Evolutionary conservation across 345 rosid species (phyloP).

Genomic region (Trapa incisa): DNA sequence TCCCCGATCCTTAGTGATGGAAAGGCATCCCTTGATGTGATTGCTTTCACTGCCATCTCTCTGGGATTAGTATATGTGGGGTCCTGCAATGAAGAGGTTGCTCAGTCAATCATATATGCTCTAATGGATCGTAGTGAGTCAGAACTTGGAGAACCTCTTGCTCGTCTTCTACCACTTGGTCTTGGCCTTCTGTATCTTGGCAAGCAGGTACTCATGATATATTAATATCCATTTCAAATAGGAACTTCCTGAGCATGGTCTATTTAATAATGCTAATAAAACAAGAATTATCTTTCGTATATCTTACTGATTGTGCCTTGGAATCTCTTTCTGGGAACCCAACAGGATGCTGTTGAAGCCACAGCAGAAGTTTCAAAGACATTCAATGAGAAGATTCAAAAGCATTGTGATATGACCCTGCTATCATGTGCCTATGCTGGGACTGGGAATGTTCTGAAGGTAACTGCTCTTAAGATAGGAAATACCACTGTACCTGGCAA

Average conservation of each 20-base stretch:
- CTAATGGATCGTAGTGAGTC: conserved; percentile 77
- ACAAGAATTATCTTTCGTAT: background rate
- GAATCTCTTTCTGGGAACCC: conserved; percentile 2
- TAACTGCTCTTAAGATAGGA: conserved; percentile 15
- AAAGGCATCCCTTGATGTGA: conserved; percentile 66
- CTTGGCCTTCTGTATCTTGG: conserved; percentile 96
- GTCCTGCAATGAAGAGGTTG: conserved; percentile 93
- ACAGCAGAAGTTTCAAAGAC: conserved; percentile 94
- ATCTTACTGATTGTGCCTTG: background rate
- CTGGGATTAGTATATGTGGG: conserved; percentile 89
- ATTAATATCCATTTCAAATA: background rate
- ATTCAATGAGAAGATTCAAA: conserved; percentile 80
- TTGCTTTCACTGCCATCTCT: conserved; percentile 76
- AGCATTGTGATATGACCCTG: conserved; percentile 80
- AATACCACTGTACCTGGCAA: background rate
- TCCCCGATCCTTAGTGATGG: conserved; percentile 59
- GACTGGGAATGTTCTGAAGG: conserved; percentile 97
- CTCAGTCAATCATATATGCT: conserved; percentile 77
- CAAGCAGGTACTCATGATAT: conserved; percentile 53
- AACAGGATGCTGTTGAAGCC: conserved; percentile 84
- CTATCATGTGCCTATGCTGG: conserved; percentile 98
- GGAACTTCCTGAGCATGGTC: background rate
- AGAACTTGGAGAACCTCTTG: conserved; percentile 73
- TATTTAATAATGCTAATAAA: background rate
- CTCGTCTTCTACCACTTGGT: conserved; percentile 75